Evolutionary conservation across 768 basidiomycete species (phyloP), one percentile per base, ranked within the genome.

Genomic region (Tulasnella calospora): DNA sequence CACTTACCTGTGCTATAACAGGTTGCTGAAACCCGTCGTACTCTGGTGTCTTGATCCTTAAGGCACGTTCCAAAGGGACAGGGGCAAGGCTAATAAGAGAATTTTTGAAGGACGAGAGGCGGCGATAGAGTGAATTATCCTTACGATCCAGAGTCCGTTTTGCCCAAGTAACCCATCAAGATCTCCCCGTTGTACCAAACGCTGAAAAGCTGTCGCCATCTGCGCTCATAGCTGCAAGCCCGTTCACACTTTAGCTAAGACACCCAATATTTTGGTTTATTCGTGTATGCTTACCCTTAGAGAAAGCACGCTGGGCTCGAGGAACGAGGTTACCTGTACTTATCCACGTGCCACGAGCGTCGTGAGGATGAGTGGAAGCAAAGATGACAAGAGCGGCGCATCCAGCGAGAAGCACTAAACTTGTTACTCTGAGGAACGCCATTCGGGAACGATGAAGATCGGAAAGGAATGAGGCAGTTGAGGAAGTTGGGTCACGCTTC

Each of bases 101-200:
- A 13, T 0, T 3, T 35, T 5, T 15, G 30, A 33, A 44, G 44
- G 6, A 44, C 44, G 44, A 40, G 36, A 33, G 30, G 36, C 27
- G n/a, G 33, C 19, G 17, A 23, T 12, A 13, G 4, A 33, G 13
- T 13, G 27, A 15, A 67, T 33, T 41, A 15, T 27, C 19, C 71
- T 41, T 73, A 7, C 71, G 41, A 30, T 73, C 38, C 71, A 23
- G 38, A 27, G 46, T 73, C 71, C 38, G 38, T 41, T 73, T 73
- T 38, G 9, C 71, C 71, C n/a, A 73, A 47, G 21, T 73, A 73
- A 21, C 71, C 71, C 19, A 41, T 73, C 40, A 73, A 30, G 8
- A 73, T 73, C 7, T 73, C 17, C 17, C 71, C 46, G 36, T 73
- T 40, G 36, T 73, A 73, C 71, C 71, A 73, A 27, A 73, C 71